These are phyloP conservation scores for Septoria petroselini DNA, from an alignment of 2,329 filamentous ascomycete species.

Conservation along the genomic window DNA sequence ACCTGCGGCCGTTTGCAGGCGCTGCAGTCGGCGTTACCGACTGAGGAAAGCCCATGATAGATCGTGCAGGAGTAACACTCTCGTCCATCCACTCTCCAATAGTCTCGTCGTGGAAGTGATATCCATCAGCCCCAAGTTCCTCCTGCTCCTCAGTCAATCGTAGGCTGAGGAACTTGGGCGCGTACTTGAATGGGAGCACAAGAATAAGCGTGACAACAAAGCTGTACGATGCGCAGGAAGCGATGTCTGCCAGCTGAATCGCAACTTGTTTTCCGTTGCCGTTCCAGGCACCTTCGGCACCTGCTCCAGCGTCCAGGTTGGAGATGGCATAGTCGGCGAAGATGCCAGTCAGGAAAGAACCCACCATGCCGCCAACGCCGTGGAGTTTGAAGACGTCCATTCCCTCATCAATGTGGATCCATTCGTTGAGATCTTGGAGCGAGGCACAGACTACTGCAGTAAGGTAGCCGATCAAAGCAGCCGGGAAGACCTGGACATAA, in stretches of 20 bases:
- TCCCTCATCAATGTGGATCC: constrained; percentile 55
- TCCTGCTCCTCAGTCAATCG: constrained; percentile 55
- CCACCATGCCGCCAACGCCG: constrained; percentile 56
- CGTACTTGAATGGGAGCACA: constrained; percentile 53
- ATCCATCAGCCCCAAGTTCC: constrained; percentile 53
- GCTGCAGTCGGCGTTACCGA: background rate
- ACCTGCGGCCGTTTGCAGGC: background rate
- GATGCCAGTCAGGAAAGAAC: constrained; percentile 57
- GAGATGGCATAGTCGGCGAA: constrained; percentile 52
- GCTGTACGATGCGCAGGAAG: constrained; percentile 52
- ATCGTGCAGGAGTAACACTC: constrained; percentile 6
- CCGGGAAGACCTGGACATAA: constrained; percentile 33
- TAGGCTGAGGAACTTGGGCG: constrained; percentile 51
- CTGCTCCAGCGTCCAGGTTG: constrained; percentile 50
- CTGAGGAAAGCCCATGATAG: constrained; percentile 1
- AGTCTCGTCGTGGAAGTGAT: constrained; percentile 57
- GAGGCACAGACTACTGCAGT: constrained; percentile 52
- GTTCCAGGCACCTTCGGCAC: constrained; percentile 51
- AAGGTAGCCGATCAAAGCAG: constrained; percentile 56
- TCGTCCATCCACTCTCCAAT: constrained; percentile 40
- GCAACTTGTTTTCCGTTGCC: constrained; percentile 56
- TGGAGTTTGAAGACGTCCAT: constrained; percentile 61
- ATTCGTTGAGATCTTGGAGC: constrained; percentile 52
- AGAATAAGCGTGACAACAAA: constrained; percentile 54
- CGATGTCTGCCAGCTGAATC: constrained; percentile 56